Base-by-base conservation (phyloP, 768 basidiomycete genomes). In the Candolleomyces efflorescens region DNA sequence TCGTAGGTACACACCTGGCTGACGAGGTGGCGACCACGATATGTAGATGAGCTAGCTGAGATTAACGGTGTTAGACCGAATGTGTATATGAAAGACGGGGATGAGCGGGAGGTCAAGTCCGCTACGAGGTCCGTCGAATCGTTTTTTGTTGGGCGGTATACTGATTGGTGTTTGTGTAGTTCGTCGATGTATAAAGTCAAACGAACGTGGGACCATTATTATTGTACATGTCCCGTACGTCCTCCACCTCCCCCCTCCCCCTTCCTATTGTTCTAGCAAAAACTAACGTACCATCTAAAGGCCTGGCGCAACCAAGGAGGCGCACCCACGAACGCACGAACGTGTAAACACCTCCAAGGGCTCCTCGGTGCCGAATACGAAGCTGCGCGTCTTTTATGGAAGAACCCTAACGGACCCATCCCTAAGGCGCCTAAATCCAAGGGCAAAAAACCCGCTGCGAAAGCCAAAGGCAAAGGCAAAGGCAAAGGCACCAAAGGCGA, bases 41-140 rank as follows among this genome's bases (percentile, higher is more conserved):
- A 11, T 18, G 50, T 23, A 48, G 66, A 77, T 56, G 73, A 70
- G 32, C 68, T 78, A 12, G 71, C 71, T 24, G 70, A 68, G 43
- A 77, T 79, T 27, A 69, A 71, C 60, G 77, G 77, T 12, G 54
- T 73, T 41, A 75, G 73, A 60, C 77, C 77, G 17, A 74, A 73
- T 32, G 72, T 73, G 2, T 56, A 67, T 38, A 54, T 79, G n/a
- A 60, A 56, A 22, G 76, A 77, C 55, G 62, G 62, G 1, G 60
- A 59, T 6, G 60, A 63, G 49, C 55, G 39, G 37, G 69, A 74
- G 55, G 70, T 73, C 13, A 67, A 65, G 18, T 73, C 73, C 3
- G 56, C 60, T 50, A 69, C 69, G 17, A 67, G 70, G 70, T 69
- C 58, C 36, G 63, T 53, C 7, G 9, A 18, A 43, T 43, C 13